Evolutionary conservation across 2,329 filamentous ascomycete species (phyloP), one percentile per base, ranked within the genome.

Genomic region (Calonectria hongkongensis): DNA sequence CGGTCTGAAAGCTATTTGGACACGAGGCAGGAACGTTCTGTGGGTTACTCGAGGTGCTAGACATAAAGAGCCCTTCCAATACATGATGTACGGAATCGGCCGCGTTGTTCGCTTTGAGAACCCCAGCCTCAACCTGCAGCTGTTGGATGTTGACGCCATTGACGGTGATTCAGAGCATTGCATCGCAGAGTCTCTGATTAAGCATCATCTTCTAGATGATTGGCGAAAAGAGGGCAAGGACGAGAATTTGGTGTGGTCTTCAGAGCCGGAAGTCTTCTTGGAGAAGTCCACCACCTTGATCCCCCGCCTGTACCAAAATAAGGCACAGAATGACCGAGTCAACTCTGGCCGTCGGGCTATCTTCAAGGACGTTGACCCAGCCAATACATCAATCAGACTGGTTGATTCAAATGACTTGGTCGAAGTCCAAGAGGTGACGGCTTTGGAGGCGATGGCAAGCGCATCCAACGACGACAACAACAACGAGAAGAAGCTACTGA

Each of bases 31-130:
- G 25, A 45, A 51, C 30, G 27, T 69, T 30, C 30, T 69, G 18
- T 69, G 66, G 66, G 66, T 69, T 6, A 69, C 54, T 2, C 43
- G 51, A 45, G 56, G 58, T 27, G 54, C 51, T n/a, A 45, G 56
- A 21, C 16, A n/a, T 6, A 45, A 69, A n/a, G 43, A 69, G 4
- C 66, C 66, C 8, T 63, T 33, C 30, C 18, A 33, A 13, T 54
- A 54, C 48, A 45, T 66, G 64, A 54, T 54, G 48, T 39, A 43
- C 28, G 64, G 64, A 25, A 54, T 66, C 15, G 47, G 48, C 21
- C 64, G 64, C 8, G 39, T 54, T 30, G 47, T 66, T 27, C 47
- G 47, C 12, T 43, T 54, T n/a, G 64, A 66, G 48, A 39, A 66
- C 36, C 64, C 64, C 13, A 54, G 50, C 39, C 39, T 56, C 48